Evolutionary conservation across 2,329 filamentous ascomycete genomes (phyloP).

Genomic region (Drechslerella coelobrocha): DNA sequence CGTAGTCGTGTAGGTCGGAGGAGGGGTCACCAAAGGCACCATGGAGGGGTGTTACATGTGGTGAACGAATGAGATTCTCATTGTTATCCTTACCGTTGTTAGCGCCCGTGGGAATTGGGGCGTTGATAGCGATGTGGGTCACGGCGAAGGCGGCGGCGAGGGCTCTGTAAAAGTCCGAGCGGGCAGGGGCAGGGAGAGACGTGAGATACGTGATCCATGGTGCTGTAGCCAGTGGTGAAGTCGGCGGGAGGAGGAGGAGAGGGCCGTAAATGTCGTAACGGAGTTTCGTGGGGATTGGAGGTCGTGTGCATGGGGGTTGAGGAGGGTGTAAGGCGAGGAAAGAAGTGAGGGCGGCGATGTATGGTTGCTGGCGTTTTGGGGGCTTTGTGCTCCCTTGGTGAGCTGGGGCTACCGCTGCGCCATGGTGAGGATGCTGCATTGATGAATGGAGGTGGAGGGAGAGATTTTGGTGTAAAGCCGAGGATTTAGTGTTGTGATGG

Average conservation of each 20-base stretch:
- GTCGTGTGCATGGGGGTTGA: neutral
- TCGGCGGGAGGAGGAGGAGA: conserved; percentile 65
- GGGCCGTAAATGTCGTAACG: conserved; percentile 66
- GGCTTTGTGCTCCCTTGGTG: neutral
- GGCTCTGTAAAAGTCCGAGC: conserved; percentile 59
- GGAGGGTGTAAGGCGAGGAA: conserved; percentile 30
- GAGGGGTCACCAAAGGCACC: conserved; percentile 73
- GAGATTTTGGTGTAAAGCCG: no score
- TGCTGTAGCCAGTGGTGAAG: conserved; percentile 59
- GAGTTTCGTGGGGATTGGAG: conserved; percentile 50
- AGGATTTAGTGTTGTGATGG: no score
- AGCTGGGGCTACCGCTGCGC: neutral
- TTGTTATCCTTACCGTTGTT: conserved; percentile 65
- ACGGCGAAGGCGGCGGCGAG: conserved; percentile 60
- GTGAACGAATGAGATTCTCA: conserved; percentile 68
- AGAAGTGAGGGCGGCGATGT: conserved; percentile 10
- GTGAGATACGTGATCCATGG: conserved; percentile 57
- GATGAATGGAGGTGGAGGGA: no score
- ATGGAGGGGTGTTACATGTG: conserved; percentile 72
- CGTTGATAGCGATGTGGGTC: conserved; percentile 68
- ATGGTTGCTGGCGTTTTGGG: conserved; percentile 17
- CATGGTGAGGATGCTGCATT: neutral
- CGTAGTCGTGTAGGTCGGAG: conserved; percentile 60
- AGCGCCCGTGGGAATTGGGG: conserved; percentile 62
- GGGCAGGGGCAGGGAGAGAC: conserved; percentile 51